Evolutionary conservation across 495 filamentous ascomycete genomes (phyloP), one percentile per base, ranked within the genome.

Genomic region (Lasiosphaeria miniovina): DNA sequence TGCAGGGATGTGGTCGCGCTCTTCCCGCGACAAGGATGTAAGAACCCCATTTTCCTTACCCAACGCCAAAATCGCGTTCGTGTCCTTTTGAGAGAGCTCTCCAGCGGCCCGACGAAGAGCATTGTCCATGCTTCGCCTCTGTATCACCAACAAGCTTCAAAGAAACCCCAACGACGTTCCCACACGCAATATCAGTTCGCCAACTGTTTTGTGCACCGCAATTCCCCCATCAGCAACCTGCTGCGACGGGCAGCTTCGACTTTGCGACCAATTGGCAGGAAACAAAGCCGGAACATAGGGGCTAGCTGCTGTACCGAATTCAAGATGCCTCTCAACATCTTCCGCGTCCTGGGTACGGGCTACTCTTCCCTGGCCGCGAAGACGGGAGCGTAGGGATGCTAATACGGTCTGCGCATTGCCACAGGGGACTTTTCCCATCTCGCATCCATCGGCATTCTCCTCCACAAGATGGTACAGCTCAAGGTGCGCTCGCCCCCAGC

Each of bases 341-440:
- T 96, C 79, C 82, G 92, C 71, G 74, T 96, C 71, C 71, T 88
- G 66, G 92, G 92, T 96, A 75, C 65, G 84, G 62, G 53, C 49
- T 38, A 33, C 60, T 63, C 57, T 60, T 33, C 38, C 34, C 56
- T n/a, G 38, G 36, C 46, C 4, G 41, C 15, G 49, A 24, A 36
- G 31, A 2, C 24, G 24, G 24, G 24, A 24, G 24, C 24, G 2
- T 24, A 24, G 24, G 2, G 24, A 24, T 24, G 2, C 24, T 24
- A 24, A 24, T 24, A 24, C 24, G 24, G 24, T 24, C 24, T 24
- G 24, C 24, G 24, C 24, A 24, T 24, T 24, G 2, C 24, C 24
- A 24, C 24, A 96, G 93, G 84, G 67, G 94, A 98, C 80, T 84
- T 98, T 66, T 97, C 91, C 77, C 94, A 98, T 80, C 78, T 98